Percentiles rank a stretch among this genome's conserved stretches.
phyloP scores from a whole-genome alignment of 345 rosid genomes.

The Eucalyptus cloeziana region DNA sequence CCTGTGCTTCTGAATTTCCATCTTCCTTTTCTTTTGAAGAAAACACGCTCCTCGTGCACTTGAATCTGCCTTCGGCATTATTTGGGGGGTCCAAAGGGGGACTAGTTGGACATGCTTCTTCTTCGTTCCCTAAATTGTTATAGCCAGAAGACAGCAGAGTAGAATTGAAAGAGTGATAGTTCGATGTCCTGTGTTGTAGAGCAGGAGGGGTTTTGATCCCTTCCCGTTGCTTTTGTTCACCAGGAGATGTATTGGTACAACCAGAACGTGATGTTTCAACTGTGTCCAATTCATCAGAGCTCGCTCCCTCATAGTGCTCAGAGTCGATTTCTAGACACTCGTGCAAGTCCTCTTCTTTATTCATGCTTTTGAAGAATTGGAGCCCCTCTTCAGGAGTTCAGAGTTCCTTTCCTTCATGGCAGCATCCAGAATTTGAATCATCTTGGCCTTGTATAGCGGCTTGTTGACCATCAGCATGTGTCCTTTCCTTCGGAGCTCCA shows the following conservation, averaged over 20 bases:
- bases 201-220: slow-evolving; percentile 3
- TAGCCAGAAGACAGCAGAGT: background rate
- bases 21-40: background rate
- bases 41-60: background rate
- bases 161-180: slow-evolving; percentile 24
- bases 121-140: slow-evolving; percentile 2
- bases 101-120: background rate
- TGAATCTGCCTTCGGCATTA: background rate
- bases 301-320: slow-evolving; percentile 38
- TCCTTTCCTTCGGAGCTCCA: slow-evolving; percentile 75
- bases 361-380: slow-evolving; percentile 2
- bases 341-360: slow-evolving; percentile 20
- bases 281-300: slow-evolving; percentile 52
- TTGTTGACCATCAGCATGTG: slow-evolving; percentile 68
- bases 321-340: slow-evolving; percentile 60
- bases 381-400: slow-evolving; percentile 21
- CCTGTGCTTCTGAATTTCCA: slow-evolving; percentile 2
- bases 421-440: slow-evolving; percentile 72
- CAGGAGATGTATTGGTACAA: background rate
- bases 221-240: slow-evolving; percentile 10
- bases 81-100: background rate
- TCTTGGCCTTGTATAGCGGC: slow-evolving; percentile 83
- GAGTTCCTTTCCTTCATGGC: slow-evolving; percentile 34
- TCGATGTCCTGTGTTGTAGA: slow-evolving; percentile 7
- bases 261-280: slow-evolving; percentile 11